These are phyloP conservation scores for Wickerhamomyces mucosus DNA, from an alignment of 805 yeast genomes.

Conservation along the genomic window DNA sequence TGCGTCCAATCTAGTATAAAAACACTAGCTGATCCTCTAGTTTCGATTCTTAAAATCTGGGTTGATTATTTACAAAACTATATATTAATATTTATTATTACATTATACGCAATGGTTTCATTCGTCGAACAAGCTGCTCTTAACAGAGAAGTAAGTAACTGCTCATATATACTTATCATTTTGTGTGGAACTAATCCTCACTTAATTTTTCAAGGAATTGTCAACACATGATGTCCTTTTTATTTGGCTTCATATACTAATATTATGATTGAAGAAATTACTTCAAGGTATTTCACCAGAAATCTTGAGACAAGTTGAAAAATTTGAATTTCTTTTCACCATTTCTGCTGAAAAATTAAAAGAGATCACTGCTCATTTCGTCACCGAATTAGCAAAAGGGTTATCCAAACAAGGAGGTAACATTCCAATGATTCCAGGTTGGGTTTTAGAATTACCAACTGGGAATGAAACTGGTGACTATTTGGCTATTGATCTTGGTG, in stretches of 20 bases:
- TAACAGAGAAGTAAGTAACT: slow-evolving; percentile 13
- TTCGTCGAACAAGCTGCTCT: slow-evolving; percentile 4
- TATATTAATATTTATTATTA: slow-evolving; percentile 1
- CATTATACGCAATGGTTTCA: slow-evolving; percentile 3
- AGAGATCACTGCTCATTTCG: slow-evolving; percentile 66
- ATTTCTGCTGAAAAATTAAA: slow-evolving; percentile 52
- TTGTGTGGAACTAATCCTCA: neutral
- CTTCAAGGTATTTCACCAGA: slow-evolving; percentile 48
- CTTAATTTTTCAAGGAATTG: neutral
- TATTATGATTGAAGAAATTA: slow-evolving; percentile 6
- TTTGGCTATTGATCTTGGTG: slow-evolving; percentile 94
- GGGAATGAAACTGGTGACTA: slow-evolving; percentile 87
- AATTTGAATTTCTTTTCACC: slow-evolving; percentile 52
- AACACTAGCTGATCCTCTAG: too few relatives aligned
- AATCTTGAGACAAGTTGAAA: slow-evolving; percentile 46
- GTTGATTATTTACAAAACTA: neutral
- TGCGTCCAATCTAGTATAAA: too few relatives aligned
- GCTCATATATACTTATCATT: neutral
- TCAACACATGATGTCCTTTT: neutral
- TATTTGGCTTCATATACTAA: slow-evolving; percentile 1
- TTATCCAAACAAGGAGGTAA: slow-evolving; percentile 66
- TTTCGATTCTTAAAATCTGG: neutral
- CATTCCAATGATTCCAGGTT: slow-evolving; percentile 95
- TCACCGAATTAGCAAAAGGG: slow-evolving; percentile 74
- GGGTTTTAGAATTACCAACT: slow-evolving; percentile 92